These are phyloP conservation scores for Rubia occidens DNA, from an alignment of 305 asterid genomes.

Conservation along the genomic window DNA sequence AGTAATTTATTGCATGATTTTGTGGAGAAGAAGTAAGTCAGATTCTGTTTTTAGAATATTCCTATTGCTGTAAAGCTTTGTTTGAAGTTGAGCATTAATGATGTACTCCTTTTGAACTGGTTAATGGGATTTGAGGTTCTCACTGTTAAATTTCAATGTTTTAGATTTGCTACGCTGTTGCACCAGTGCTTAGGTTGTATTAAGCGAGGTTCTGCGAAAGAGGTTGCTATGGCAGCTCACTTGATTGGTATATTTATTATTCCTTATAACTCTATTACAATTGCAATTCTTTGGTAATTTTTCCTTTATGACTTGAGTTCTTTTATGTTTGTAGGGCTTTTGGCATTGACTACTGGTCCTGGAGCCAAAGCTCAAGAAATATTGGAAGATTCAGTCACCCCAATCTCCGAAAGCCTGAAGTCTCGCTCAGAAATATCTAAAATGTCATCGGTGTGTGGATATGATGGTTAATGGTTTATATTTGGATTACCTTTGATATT, in stretches of 20 bases:
- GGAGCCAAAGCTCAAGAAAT: constrained; percentile 83
- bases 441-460: constrained; percentile 46
- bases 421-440: constrained; percentile 54
- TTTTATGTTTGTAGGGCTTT: constrained; percentile 43
- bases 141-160: constrained; percentile 10
- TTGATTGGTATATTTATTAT: constrained; percentile 50
- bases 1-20: constrained; percentile 57
- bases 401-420: constrained; percentile 76
- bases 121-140: background rate
- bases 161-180: constrained; percentile 75
- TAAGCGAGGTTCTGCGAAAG: constrained; percentile 82
- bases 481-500: background rate
- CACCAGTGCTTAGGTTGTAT: constrained; percentile 72
- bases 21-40: constrained; percentile 65
- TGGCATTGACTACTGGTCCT: constrained; percentile 78
- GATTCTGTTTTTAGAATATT: background rate
- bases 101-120: background rate
- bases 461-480: background rate
- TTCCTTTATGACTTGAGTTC: constrained; percentile 7
- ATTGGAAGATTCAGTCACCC: constrained; percentile 65
- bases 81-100: background rate
- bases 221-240: constrained; percentile 77
- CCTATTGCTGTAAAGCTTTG: background rate
- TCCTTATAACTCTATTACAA: background rate
- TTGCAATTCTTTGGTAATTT: background rate